Evolutionary conservation across 2,329 filamentous ascomycete genomes (phyloP).

Genomic region (Phoma herbarum): DNA sequence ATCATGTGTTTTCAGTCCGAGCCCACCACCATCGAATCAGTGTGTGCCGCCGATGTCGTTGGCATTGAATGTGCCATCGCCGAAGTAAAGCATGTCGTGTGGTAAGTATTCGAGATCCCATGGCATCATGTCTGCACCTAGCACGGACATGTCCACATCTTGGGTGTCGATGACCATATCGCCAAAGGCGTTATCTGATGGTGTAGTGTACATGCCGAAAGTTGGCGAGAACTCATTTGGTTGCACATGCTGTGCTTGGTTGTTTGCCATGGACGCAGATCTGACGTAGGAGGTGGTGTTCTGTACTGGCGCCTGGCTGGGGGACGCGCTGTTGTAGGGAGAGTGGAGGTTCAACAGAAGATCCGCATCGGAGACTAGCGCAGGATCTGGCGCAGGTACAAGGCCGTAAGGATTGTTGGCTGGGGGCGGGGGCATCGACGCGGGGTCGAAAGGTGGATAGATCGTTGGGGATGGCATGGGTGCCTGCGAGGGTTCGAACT

Average conservation of each 20-base stretch:
- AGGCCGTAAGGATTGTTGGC: constrained; percentile 32
- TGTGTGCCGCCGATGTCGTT: constrained; percentile 14
- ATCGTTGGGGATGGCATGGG: constrained; percentile 34
- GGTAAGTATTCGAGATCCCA: constrained; percentile 77
- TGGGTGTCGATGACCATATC: constrained; percentile 78
- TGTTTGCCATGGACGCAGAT: constrained; percentile 28
- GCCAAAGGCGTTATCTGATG: constrained; percentile 47
- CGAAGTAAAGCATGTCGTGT: constrained; percentile 65
- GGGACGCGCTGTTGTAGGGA: constrained; percentile 49
- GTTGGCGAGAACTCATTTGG: constrained; percentile 35
- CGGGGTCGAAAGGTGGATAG: constrained; percentile 38
- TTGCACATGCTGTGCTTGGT: constrained; percentile 15
- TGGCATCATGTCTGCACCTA: constrained; percentile 75
- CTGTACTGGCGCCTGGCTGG: constrained; percentile 28
- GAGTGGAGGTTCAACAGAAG: constrained; percentile 61
- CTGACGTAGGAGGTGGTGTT: constrained; percentile 32
- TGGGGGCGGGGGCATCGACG: constrained; percentile 46
- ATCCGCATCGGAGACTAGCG: constrained; percentile 57
- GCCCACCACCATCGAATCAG: not conserved
- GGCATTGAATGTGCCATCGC: constrained; percentile 26
- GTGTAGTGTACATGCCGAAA: constrained; percentile 36
- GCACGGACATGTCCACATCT: constrained; percentile 75
- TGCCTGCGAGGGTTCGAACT: constrained; percentile 36
- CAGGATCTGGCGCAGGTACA: constrained; percentile 39
- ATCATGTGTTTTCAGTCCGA: not conserved